Percentiles rank a stretch among this genome's conserved stretches.
Conservation (phyloP, 129 eudicot species). For the Saposhnikovia divaricata region DNA sequence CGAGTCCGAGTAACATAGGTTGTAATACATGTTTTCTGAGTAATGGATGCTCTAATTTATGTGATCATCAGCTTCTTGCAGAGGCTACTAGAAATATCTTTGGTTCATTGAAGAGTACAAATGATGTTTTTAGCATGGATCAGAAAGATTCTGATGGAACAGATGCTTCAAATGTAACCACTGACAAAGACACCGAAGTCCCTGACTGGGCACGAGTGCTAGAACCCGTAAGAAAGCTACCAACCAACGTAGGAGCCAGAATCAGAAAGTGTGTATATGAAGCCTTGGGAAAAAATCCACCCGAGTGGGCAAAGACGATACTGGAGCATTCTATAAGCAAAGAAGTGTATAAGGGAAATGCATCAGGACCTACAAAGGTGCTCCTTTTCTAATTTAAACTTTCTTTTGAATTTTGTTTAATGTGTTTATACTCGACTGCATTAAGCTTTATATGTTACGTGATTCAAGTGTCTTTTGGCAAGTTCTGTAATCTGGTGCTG, state of each 20-base stretch:
- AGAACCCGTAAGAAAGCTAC: constrained; percentile 91
- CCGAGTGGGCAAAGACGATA: constrained; percentile 81
- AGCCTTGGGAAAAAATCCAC: constrained; percentile 65
- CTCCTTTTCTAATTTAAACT: background rate
- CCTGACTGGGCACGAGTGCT: constrained; percentile 90
- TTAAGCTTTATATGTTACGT: background rate
- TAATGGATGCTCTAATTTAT: constrained; percentile 15
- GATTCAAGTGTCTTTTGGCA: background rate
- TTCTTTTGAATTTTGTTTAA: background rate
- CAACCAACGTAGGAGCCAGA: constrained; percentile 96
- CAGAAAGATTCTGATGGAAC: constrained; percentile 46
- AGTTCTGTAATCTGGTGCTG: background rate
- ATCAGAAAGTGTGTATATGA: constrained; percentile 72
- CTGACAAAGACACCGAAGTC: constrained; percentile 26
- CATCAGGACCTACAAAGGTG: constrained; percentile 99
- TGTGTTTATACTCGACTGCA: background rate
- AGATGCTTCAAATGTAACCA: constrained; percentile 29
- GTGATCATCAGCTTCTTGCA: constrained; percentile 67
- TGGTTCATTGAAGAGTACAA: constrained; percentile 47
- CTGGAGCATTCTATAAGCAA: constrained; percentile 84
- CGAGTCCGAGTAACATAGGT: no score
- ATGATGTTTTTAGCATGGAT: constrained; percentile 30
- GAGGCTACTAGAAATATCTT: constrained; percentile 70
- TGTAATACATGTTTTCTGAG: background rate
- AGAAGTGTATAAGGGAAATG: constrained; percentile 95